Conservation (phyloP, 208 protist species). For the Wallacemonas sp. region DNA sequence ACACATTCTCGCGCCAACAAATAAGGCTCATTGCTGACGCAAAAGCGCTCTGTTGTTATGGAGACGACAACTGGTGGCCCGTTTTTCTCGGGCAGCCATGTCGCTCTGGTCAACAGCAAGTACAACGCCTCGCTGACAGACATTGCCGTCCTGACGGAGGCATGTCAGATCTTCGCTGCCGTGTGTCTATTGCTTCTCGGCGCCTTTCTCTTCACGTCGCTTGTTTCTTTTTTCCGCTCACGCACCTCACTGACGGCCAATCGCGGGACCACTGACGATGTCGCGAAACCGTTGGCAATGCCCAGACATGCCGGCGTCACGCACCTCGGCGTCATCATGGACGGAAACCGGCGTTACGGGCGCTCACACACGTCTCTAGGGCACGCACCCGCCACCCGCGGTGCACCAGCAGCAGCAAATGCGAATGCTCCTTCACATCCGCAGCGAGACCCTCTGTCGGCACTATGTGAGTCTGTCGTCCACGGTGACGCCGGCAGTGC, state of each 20-base stretch:
- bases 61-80: no score
- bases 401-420: no score
- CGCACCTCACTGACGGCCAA: no score
- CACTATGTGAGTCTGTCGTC: slow-evolving; percentile 19
- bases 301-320: slow-evolving; percentile 37
- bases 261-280: no score
- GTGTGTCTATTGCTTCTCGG: background rate
- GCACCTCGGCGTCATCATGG: slow-evolving; percentile 91
- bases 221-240: background rate
- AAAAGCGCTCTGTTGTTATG: no score
- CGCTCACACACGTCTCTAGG: background rate
- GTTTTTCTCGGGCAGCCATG: background rate
- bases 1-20: no score
- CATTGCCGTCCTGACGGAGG: slow-evolving; percentile 8
- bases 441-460: slow-evolving; percentile 3
- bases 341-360: slow-evolving; percentile 87
- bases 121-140: background rate
- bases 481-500: background rate
- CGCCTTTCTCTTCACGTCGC: background rate
- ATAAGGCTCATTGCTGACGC: no score
- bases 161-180: background rate
- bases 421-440: no score
- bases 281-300: background rate
- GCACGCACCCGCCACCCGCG: background rate
- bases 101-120: background rate